Evolutionary conservation across 1,284 basidiomycete species (phyloP), one percentile per base, ranked within the genome.

Genomic region (Cerrena zonata): DNA sequence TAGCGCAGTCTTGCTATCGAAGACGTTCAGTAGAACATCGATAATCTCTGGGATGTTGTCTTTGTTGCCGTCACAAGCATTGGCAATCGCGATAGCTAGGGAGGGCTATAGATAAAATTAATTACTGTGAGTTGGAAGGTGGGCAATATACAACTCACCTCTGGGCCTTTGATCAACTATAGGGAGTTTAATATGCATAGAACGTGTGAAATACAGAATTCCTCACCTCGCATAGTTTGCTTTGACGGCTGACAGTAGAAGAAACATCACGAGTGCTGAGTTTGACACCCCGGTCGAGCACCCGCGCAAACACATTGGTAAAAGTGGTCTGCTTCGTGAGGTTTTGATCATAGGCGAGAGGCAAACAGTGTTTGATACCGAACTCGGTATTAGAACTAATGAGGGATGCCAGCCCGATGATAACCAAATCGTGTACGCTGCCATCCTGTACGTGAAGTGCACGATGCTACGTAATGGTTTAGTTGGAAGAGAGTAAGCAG

Each of bases 21-120:
- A 93, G 19, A 92, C 71, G 56, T 94, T 90, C 60, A 95, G 77
- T 47, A 96, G 71, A n/a, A 94, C 83, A 2, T 85, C 83, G 41
- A 94, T 85, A 71, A 94, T 85, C 54, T 83, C 84, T n/a, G n/a
- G n/a, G n/a, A n/a, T n/a, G 55, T 94, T 91, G 5, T 89, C 82
- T 59, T 94, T 90, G 18, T 66, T 65, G 13, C 84, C 73, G 3
- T 90, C 87, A 60, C 91, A 93, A 1, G 84, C 80, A 64, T 94
- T 90, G 63, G 90, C 91, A 44, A 94, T 86, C 1, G 91, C 90
- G 58, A 93, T 68, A 1, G 89, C 90, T 44, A 95, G 77, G 7
- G 79, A 74, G 74, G 87, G 78, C 86, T 89, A 22, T 11, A 19
- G n/a, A n/a, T n/a, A n/a, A n/a, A n/a, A n/a, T n/a, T n/a, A n/a